A percentile compares a stretch with the other conserved stretches of the same genome.
phyloP scores from a whole-genome alignment of 208 protist species.

The Trichomonas gallinae region DNA sequence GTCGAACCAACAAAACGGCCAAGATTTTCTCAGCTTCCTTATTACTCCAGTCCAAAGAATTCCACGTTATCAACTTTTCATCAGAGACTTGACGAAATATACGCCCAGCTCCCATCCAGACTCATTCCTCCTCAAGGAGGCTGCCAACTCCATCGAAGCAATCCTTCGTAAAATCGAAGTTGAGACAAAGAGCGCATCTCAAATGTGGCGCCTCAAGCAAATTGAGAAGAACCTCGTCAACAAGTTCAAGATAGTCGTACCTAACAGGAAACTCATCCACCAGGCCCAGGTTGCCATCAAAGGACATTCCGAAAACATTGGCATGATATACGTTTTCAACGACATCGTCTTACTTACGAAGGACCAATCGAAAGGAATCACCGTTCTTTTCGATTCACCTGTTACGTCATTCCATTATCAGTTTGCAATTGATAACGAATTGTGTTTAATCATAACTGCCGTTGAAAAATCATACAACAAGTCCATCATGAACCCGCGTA shows the following conservation, averaged over 20 bases:
- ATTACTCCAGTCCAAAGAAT: neutral
- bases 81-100: neutral
- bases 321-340: neutral
- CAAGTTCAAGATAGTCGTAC: neutral
- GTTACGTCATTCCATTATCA: neutral
- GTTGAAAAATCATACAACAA: neutral
- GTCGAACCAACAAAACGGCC: neutral
- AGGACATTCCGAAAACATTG: neutral
- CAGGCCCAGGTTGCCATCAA: neutral
- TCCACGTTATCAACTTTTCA: conserved; percentile 12
- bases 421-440: neutral
- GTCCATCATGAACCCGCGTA: neutral
- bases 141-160: neutral
- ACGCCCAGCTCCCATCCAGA: neutral
- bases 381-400: too few species aligned
- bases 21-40: neutral
- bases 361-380: neutral
- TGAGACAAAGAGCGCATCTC: neutral
- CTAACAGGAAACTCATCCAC: neutral
- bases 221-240: neutral
- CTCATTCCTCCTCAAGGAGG: neutral
- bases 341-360: neutral
- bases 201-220: neutral
- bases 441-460: neutral
- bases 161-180: neutral